Evolutionary conservation across 2,329 filamentous ascomycete species (phyloP), one percentile per base, ranked within the genome.

Genomic region (Fusarium metavorans): DNA sequence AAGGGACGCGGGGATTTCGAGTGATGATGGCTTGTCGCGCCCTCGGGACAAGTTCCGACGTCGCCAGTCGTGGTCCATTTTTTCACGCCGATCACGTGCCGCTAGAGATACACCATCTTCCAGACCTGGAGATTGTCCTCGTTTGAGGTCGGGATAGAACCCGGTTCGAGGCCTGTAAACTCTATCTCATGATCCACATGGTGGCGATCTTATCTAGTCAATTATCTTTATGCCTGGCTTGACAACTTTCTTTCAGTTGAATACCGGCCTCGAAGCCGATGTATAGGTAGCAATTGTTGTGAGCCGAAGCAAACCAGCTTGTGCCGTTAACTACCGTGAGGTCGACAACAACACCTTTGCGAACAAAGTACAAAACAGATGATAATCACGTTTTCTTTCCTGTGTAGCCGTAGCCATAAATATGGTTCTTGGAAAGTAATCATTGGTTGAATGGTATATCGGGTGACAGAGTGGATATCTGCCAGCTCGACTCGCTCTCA

Each of bases 11-110:
- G 71, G 67, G 71, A 74, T 58, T 71, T 58, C 32, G 56, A 48
- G 41, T 73, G 72, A 54, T 63, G 60, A 63, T 54, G 48, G 60
- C 34, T 75, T 70, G 60, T 74, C 60, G 62, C 72, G 64, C 64
- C 65, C 72, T 75, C 72, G 72, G 72, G 64, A 54, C 25, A 63
- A 50, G 52, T 74, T 70, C 68, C 72, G 72, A 50, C 52, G 61
- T 54, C 25, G 13, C 52, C 48, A 48, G 35, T 27, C 48, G 59
- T 35, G 59, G 61, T 66, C 54, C 65, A 43, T 37, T 25, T 52
- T 59, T 54, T 54, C 27, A 32, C 35, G 52, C 61, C 58, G 72
- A 50, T 74, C 72, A 74, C 72, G 72, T 74, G 72, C 63, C 13
- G 27, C 11, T 43, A 41, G 41, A 60, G 20, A 32, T 32, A 32